Conservation (phyloP, 495 filamentous ascomycete genomes). For the Neurospora cerealis region DNA sequence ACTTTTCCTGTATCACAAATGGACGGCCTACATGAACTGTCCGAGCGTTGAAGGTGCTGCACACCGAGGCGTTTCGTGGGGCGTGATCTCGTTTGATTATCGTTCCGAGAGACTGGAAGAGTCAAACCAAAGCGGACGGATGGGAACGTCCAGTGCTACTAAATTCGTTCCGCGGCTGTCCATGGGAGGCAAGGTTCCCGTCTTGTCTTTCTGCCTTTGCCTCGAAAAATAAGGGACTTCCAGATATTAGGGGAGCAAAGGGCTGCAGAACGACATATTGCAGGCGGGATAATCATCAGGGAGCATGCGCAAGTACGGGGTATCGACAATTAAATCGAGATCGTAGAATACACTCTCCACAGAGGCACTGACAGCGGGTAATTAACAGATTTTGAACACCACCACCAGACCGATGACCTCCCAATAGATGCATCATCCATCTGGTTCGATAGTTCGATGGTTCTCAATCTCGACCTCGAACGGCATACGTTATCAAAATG, state of each 20-base stretch:
- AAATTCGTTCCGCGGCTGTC: not conserved
- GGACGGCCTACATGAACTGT: not conserved
- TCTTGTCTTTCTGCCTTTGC: not conserved
- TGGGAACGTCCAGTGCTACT: not conserved
- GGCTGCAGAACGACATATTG: slow-evolving; percentile 10
- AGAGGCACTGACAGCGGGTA: not conserved
- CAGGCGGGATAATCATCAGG: slow-evolving; percentile 1
- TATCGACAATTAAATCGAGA: not conserved
- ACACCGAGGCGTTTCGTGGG: not conserved
- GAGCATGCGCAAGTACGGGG: not conserved
- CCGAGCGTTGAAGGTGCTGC: not conserved
- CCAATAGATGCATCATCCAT: not conserved
- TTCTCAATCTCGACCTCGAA: not conserved
- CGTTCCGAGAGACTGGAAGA: slow-evolving; percentile 23
- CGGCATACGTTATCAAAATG: not conserved
- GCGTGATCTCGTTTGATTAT: slow-evolving; percentile 13
- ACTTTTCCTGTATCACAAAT: not conserved
- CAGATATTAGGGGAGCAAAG: not conserved
- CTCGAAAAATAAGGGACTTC: not conserved
- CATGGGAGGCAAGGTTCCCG: not conserved
- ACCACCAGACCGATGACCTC: not conserved
- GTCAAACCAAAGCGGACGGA: not conserved
- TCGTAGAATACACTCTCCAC: not conserved
- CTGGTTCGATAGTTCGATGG: not conserved
- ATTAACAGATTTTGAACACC: not conserved